Base-by-base conservation (phyloP, 1,139 yeast species). In the Sugiyamaella paludigena region DNA sequence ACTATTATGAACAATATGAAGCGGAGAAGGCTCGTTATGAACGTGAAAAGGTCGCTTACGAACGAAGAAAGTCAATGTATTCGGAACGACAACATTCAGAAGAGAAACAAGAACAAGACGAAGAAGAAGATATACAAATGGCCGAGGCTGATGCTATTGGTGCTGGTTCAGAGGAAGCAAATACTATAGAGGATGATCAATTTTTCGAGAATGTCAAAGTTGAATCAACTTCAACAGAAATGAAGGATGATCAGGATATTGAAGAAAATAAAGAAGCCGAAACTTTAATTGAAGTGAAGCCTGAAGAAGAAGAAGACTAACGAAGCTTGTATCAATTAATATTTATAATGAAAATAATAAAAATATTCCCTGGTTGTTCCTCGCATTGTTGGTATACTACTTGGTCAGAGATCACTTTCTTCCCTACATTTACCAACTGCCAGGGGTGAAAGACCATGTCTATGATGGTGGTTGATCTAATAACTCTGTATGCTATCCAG, bases 21-120 rank as follows among this genome's bases (percentile, higher is more conserved):
- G 87, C 84, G 50, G 97, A 88, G 58, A 82, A 85, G 62, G 77
- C 77, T 48, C 79, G 95, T 59, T 88, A 87, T 62, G 80, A 81
- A 48, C 76, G 74, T 45, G 95, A 88, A 62, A 82, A 87, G 84
- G 79, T 74, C 40, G 79, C 75, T 29, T 87, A 86, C 58, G 79
- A 75, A 43, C 57, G 61, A 36, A 63, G 39, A 61, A 55, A 49
- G 59, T 56, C 12, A 52, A 35, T 24, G 24, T 19, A 19, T 19
- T 19, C 24, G 24, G 24, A 19, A 19, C 38, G 7, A n/a, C 38
- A 40, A 19, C 45, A 34, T 2, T n/a, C 24, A 11, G 40, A 24
- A 29, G 46, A 40, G 27, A 31, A 28, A 15, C n/a, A 31, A 10
- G 50, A 27, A 24, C 2, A 43, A 10, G 27, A 36, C 12, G 31